phyloP scores from a whole-genome alignment of 768 basidiomycete genomes.

The Lactarius psammicola region DNA sequence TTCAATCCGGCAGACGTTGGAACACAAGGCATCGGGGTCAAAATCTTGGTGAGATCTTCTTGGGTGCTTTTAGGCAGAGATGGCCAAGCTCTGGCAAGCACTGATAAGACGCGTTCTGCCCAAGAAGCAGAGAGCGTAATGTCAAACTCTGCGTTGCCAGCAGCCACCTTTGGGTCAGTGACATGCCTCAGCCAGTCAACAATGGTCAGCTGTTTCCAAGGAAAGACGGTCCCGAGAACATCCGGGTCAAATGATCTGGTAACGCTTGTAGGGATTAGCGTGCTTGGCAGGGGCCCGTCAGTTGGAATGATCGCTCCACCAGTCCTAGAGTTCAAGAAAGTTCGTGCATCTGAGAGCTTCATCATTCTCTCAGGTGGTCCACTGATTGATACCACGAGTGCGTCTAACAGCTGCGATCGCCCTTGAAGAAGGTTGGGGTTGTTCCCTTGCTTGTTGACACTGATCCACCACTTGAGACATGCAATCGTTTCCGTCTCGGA shows the following conservation, averaged over 20 bases:
- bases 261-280: slow-evolving; percentile 66
- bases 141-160: slow-evolving; percentile 52
- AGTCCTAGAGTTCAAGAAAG: slow-evolving; percentile 65
- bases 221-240: slow-evolving; percentile 55
- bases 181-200: slow-evolving; percentile 75
- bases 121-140: slow-evolving; percentile 65
- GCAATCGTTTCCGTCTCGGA: slow-evolving; percentile 70
- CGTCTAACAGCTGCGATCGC: slow-evolving; percentile 64
- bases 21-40: slow-evolving; percentile 48
- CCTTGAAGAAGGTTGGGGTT: slow-evolving; percentile 43
- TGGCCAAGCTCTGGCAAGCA: slow-evolving; percentile 72
- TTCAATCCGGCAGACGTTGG: slow-evolving; percentile 66
- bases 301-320: slow-evolving; percentile 57
- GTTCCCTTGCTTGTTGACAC: slow-evolving; percentile 41
- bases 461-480: slow-evolving; percentile 85
- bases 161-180: slow-evolving; percentile 45
- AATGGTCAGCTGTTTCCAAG: slow-evolving; percentile 76
- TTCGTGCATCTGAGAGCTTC: slow-evolving; percentile 65
- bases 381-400: slow-evolving; percentile 57
- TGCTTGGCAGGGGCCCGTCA: slow-evolving; percentile 72
- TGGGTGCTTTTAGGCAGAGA: slow-evolving; percentile 51
- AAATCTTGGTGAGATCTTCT: slow-evolving; percentile 41
- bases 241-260: slow-evolving; percentile 57
- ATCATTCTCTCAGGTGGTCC: slow-evolving; percentile 53
- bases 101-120: slow-evolving; percentile 73